Percentiles rank a stretch among this genome's conserved stretches.
Conservation (phyloP, 2,329 filamentous ascomycete species). For the Sclerotinia subarctica region DNA sequence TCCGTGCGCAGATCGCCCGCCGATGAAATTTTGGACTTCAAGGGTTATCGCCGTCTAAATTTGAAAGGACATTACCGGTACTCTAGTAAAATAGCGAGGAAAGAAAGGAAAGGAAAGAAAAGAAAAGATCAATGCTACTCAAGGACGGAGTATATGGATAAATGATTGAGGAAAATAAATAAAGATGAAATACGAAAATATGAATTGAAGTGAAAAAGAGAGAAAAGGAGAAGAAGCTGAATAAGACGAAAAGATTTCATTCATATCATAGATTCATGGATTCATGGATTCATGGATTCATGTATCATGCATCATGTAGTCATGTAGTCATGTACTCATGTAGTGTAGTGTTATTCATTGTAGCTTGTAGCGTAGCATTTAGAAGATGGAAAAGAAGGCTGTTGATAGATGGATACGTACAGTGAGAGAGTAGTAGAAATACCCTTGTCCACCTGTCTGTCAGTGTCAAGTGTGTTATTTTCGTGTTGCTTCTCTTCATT, state of each 20-base stretch:
- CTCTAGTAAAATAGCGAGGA: background rate
- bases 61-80: background rate
- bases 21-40: background rate
- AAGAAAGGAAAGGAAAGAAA: no score
- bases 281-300: no score
- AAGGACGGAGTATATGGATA: background rate
- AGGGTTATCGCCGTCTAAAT: conserved; percentile 11
- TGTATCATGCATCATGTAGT: no score
- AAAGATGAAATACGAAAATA: background rate
- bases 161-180: background rate
- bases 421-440: background rate
- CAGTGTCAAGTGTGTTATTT: background rate
- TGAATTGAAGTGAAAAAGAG: background rate
- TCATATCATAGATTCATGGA: background rate
- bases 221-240: conserved; percentile 3
- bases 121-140: background rate
- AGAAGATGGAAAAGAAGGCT: background rate
- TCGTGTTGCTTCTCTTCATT: background rate
- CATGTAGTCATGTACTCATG: background rate
- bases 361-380: background rate
- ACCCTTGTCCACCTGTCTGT: background rate
- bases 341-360: background rate
- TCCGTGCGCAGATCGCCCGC: conserved; percentile 16
- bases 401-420: background rate
- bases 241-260: conserved; percentile 3